phyloP scores from a whole-genome alignment of 768 basidiomycete genomes.

The Mycena capillaripes region DNA sequence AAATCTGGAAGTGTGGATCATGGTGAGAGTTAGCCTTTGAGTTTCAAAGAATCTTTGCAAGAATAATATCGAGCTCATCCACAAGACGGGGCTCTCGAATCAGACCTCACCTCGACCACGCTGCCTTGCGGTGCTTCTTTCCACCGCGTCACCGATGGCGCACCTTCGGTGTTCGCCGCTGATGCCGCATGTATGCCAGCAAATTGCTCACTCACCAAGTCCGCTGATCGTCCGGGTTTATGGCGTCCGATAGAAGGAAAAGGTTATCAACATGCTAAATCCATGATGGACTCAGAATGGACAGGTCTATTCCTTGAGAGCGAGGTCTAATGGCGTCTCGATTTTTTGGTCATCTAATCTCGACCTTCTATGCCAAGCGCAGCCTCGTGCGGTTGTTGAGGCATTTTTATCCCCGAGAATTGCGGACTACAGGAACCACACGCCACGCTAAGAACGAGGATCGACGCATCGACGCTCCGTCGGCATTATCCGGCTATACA shows the following conservation, averaged over 20 bases:
- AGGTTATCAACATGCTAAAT: not conserved
- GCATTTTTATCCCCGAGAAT: conserved; percentile 4
- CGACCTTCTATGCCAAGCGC: not conserved
- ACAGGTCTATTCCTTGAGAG: no score
- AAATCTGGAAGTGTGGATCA: conserved; percentile 1
- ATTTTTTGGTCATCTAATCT: not conserved
- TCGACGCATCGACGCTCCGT: not conserved
- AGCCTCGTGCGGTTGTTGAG: conserved; percentile 3
- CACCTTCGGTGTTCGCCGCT: not conserved
- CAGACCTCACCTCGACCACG: not conserved
- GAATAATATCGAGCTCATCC: no score
- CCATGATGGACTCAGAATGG: no score
- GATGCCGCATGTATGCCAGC: not conserved
- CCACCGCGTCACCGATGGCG: not conserved
- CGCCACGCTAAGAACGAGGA: not conserved
- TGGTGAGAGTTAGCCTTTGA: not conserved
- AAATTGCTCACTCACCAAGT: no score
- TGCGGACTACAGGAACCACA: not conserved
- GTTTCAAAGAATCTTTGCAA: not conserved
- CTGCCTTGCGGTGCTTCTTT: not conserved
- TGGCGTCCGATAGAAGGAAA: not conserved
- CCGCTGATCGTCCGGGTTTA: not conserved
- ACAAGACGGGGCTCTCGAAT: no score
- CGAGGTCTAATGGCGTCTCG: no score
- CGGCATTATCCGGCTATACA: not conserved